These are phyloP conservation scores for Colletotrichum tamarilloi DNA, from an alignment of 2,329 filamentous ascomycete genomes.

Conservation along the genomic window DNA sequence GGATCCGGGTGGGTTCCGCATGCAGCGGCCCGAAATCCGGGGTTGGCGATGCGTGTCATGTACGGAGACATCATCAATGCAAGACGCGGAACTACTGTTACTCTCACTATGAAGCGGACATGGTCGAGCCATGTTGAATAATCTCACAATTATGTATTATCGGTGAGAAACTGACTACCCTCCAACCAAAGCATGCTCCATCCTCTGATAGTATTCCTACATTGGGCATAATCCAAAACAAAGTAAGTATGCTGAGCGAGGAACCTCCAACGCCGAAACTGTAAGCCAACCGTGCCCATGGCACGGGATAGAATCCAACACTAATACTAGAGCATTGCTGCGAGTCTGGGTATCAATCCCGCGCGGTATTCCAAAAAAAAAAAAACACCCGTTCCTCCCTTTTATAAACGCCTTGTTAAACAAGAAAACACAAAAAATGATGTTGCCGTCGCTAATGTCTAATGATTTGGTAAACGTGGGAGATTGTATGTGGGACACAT, in stretches of 20 bases:
- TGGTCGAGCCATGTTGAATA: background rate
- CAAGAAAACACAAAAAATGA: background rate
- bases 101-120: background rate
- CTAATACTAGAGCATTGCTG: slow-evolving; percentile 11
- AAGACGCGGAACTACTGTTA: background rate
- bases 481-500: background rate
- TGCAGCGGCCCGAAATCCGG: slow-evolving; percentile 12
- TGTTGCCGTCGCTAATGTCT: slow-evolving; percentile 29
- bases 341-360: slow-evolving; percentile 36
- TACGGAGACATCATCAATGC: background rate
- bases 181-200: background rate
- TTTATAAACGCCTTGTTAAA: slow-evolving; percentile 18
- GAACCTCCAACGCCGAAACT: slow-evolving; percentile 15
- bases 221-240: background rate
- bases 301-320: background rate
- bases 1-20: slow-evolving; percentile 16
- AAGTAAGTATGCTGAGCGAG: background rate
- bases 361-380: background rate
- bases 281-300: background rate
- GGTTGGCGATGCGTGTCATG: background rate
- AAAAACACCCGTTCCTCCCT: background rate
- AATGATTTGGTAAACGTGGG: background rate
- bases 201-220: slow-evolving; percentile 8
- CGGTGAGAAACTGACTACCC: slow-evolving; percentile 8
- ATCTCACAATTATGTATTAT: slow-evolving; percentile 30